These are phyloP conservation scores for Collybia nuda DNA, from an alignment of 768 basidiomycete genomes.

Conservation along the genomic window DNA sequence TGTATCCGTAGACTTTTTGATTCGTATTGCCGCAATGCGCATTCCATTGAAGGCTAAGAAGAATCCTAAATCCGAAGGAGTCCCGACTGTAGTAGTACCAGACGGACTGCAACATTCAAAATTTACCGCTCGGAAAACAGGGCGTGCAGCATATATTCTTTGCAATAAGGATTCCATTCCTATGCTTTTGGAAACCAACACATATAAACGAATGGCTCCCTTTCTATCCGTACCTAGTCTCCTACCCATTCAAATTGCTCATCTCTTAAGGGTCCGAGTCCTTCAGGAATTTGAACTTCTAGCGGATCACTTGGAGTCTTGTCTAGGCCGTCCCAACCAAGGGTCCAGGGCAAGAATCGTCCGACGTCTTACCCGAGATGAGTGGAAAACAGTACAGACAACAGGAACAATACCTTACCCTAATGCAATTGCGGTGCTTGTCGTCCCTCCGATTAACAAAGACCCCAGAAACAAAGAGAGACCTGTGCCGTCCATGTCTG, in stretches of 20 bases:
- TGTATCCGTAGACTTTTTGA: conserved; percentile 53
- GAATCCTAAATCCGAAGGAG: conserved; percentile 1
- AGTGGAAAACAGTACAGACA: conserved; percentile 50
- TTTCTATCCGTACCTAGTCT: conserved; percentile 37
- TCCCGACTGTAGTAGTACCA: conserved; percentile 29
- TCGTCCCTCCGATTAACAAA: conserved; percentile 66
- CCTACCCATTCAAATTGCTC: conserved; percentile 55
- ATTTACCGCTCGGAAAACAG: conserved; percentile 48
- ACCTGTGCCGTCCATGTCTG: conserved; percentile 37
- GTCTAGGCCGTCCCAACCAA: conserved; percentile 13
- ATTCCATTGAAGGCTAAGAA: conserved; percentile 24
- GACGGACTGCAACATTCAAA: conserved; percentile 70
- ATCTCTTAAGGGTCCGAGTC: conserved; percentile 70
- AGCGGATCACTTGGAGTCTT: conserved; percentile 37
- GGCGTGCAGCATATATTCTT: conserved; percentile 50
- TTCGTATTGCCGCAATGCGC: conserved; percentile 56
- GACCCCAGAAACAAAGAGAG: conserved; percentile 44
- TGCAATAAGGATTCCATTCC: conserved; percentile 57
- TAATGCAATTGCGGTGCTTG: conserved; percentile 64
- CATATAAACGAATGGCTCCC: conserved; percentile 27
- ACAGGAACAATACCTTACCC: conserved; percentile 47
- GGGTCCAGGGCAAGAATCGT: conserved; percentile 37
- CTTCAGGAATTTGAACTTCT: conserved; percentile 75
- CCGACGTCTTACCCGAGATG: conserved; percentile 62
- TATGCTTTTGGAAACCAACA: conserved; percentile 33